A percentile compares a stretch with the other conserved stretches of the same genome.
These are phyloP conservation scores for Gnaphalium uliginosum DNA, from an alignment of 129 eudicot species.

Conservation along the genomic window DNA sequence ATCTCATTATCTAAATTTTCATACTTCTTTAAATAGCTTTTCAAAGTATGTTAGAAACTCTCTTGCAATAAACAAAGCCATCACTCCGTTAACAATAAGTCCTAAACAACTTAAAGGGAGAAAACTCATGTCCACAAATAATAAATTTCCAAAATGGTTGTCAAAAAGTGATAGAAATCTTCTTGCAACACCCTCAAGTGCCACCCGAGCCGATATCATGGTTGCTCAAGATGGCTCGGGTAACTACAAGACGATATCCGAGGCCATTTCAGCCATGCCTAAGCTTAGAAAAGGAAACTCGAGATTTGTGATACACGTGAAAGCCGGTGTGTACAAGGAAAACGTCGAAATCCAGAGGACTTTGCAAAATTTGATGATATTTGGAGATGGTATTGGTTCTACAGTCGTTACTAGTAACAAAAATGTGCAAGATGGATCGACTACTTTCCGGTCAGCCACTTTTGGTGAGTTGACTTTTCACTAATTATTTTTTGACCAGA, in stretches of 20 bases:
- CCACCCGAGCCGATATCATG: conserved; percentile 38
- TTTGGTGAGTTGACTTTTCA: conserved; percentile 46
- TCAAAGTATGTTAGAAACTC: conserved; percentile 51
- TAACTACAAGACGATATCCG: conserved; percentile 53
- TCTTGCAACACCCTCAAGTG: conserved; percentile 40
- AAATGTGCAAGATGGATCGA: conserved; percentile 48
- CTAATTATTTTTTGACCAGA: conserved; percentile 18
- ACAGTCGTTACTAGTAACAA: conserved; percentile 47
- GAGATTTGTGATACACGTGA: conserved; percentile 55
- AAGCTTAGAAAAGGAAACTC: conserved; percentile 32
- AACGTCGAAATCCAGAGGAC: conserved; percentile 45
- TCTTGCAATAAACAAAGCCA: conserved; percentile 54
- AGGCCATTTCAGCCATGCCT: conserved; percentile 46
- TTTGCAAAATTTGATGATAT: conserved; percentile 46
- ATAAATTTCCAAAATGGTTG: conserved; percentile 43
- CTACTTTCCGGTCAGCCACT: conserved; percentile 64
- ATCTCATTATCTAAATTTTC: conserved; percentile 34
- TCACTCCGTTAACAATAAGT: conserved; percentile 33
- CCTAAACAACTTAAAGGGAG: conserved; percentile 38
- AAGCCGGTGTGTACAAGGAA: conserved; percentile 59
- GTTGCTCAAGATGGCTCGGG: conserved; percentile 75
- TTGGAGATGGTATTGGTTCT: conserved; percentile 61
- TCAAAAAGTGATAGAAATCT: conserved; percentile 42
- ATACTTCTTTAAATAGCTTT: conserved; percentile 26
- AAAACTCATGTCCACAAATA: conserved; percentile 26